Base-by-base conservation (phyloP, 2,329 filamentous ascomycete species). In the Drechslerella dactyloides region DNA sequence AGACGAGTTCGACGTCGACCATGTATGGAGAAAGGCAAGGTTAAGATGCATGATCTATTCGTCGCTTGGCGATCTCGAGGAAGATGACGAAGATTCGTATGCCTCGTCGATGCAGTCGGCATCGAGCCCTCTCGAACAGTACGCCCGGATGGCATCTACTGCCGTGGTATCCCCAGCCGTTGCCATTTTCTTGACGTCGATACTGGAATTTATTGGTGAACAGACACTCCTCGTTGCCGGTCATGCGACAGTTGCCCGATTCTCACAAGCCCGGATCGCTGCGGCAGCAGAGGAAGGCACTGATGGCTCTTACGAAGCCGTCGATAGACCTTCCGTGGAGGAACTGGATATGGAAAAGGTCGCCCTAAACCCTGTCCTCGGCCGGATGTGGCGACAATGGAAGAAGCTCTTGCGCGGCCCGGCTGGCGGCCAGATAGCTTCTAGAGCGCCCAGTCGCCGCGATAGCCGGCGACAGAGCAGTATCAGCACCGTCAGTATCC, bases 11-110 rank as follows among this genome's bases (percentile, higher is more conserved):
- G 92, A 97, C 78, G 82, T 96, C n/a, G 90, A 97, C 78, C 84
- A 93, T 63, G 89, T 93, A 17, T 99, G 94, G 93, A 97, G 96
- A 82, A 86, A 94, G 75, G 94, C 93, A 0, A 87, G 94, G 61
- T 82, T 99, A 76, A 87, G 94, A 72, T 96, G 94, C 79, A 99
- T 99, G 94, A 93, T 99, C 21, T 97, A 97, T 79, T 97, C 93
- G 7, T 93, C 94, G 7, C 83, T 99, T 5, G 94, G 94, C 50
- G 93, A 99, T 78, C 88, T 99, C 85, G 96, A 99, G 79, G 94
- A 99, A 81, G 93, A 97, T 75, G 94, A 99, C 75, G 94, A 97
- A 79, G 93, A 97, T 78, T 87, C 88, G 56, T 91, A 91, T 77
- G 90, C 96, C 78, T 87, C 92, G 74, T 87, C 91, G 76, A 91